A percentile compares a stretch with the other conserved stretches of the same genome.
These are phyloP conservation scores for Castanopsis chinensis DNA, from an alignment of 306 rosid species.

Conservation along the genomic window DNA sequence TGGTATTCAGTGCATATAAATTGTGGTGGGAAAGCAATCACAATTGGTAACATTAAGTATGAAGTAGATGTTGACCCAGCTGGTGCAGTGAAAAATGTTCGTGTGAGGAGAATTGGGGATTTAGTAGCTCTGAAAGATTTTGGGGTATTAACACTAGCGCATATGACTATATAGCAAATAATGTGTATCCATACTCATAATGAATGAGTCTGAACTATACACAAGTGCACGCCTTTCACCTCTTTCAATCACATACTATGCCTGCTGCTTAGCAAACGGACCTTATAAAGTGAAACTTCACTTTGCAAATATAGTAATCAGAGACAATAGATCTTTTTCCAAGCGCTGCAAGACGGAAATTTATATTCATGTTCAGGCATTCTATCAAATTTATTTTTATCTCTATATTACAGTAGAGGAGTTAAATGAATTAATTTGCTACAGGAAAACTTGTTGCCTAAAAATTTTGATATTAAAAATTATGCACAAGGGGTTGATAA, in stretches of 20 bases:
- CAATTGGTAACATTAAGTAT: too few species aligned
- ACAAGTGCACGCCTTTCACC: too few species aligned
- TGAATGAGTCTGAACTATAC: too few species aligned
- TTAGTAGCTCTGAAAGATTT: too few species aligned
- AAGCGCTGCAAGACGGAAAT: constrained; percentile 55
- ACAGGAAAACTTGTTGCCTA: constrained; percentile 37
- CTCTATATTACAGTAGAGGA: background rate
- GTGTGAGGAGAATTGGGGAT: constrained; percentile 22
- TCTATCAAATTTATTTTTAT: constrained; percentile 3
- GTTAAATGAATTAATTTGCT: constrained; percentile 6
- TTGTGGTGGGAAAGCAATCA: too few species aligned
- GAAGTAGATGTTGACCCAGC: background rate
- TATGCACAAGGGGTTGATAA: constrained; percentile 36
- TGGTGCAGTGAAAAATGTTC: constrained; percentile 40
- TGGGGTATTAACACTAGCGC: too few species aligned
- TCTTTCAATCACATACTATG: constrained; percentile 27
- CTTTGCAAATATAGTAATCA: constrained; percentile 43
- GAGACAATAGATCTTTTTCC: background rate
- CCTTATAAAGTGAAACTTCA: constrained; percentile 49
- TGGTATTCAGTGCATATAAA: too few species aligned
- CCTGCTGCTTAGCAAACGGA: constrained; percentile 58
- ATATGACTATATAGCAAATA: too few species aligned
- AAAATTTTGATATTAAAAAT: constrained; percentile 44
- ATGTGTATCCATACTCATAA: too few species aligned
- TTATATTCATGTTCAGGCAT: constrained; percentile 63